Evolutionary conservation across 2,329 filamentous ascomycete genomes (phyloP).

Genomic region (Aspergillus brasiliensis): DNA sequence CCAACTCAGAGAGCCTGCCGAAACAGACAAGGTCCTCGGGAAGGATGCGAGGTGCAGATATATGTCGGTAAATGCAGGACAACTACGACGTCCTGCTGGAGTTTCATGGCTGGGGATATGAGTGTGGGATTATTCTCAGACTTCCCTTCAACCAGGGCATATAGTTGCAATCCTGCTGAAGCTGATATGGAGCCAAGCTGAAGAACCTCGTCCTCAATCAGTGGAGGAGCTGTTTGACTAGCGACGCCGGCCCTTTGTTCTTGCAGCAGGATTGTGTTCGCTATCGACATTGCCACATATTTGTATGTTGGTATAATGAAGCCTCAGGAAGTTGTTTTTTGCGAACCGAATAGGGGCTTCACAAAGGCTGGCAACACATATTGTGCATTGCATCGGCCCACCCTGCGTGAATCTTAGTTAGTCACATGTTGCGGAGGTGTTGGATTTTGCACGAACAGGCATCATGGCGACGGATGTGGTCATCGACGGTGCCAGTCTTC

Average conservation of each 20-base stretch:
- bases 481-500: too few relatives aligned
- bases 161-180: conserved; percentile 8
- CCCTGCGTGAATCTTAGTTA: too few relatives aligned
- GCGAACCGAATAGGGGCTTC: too few relatives aligned
- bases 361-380: too few relatives aligned
- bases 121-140: neutral
- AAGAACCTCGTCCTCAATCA: conserved; percentile 18
- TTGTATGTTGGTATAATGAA: conserved; percentile 27
- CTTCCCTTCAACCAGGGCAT: neutral
- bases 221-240: conserved; percentile 19
- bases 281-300: conserved; percentile 9
- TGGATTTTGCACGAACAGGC: too few relatives aligned
- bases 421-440: too few relatives aligned
- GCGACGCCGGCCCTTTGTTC: conserved; percentile 36
- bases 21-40: neutral
- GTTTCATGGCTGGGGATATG: conserved; percentile 32
- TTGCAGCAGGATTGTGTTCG: conserved; percentile 20
- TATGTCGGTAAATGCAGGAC: too few relatives aligned
- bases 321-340: too few relatives aligned
- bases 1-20: neutral
- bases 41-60: too few relatives aligned
- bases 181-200: conserved; percentile 28
- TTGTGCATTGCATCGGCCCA: too few relatives aligned
- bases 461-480: too few relatives aligned
- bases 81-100: neutral